phyloP scores from a whole-genome alignment of 2,329 filamentous ascomycete species.

The Fusarium sp. region DNA sequence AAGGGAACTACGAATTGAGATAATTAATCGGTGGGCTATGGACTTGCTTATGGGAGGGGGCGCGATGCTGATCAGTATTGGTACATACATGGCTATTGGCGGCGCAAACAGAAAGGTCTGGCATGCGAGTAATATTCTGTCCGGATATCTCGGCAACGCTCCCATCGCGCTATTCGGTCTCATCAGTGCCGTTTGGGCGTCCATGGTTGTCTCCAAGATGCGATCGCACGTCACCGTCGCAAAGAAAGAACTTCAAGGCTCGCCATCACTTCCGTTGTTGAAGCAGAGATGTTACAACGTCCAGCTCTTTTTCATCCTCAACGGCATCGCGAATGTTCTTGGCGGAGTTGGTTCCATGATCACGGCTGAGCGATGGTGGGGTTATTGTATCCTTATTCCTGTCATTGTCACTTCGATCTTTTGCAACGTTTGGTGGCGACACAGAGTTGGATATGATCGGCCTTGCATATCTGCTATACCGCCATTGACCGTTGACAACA shows the following conservation, averaged over 20 bases:
- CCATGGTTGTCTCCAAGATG: constrained; percentile 55
- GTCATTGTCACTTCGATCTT: constrained; percentile 58
- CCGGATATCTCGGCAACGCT: constrained; percentile 65
- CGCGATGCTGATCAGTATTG: constrained; percentile 60
- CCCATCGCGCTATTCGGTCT: constrained; percentile 61
- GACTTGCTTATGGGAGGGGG: constrained; percentile 61
- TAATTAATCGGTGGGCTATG: constrained; percentile 62
- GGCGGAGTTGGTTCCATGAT: constrained; percentile 61
- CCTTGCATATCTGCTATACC: constrained; percentile 12
- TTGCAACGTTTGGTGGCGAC: constrained; percentile 62
- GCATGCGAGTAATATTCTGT: constrained; percentile 61
- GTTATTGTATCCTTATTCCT: constrained; percentile 61
- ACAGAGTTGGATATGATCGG: constrained; percentile 55
- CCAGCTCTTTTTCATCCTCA: constrained; percentile 56
- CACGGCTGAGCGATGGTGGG: constrained; percentile 63
- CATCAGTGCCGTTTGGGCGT: constrained; percentile 60
- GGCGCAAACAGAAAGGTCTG: constrained; percentile 57
- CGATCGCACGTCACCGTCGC: constrained; percentile 50
- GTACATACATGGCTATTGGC: constrained; percentile 64
- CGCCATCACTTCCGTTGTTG: constrained; percentile 45
- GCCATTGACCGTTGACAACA: not conserved
- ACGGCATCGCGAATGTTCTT: constrained; percentile 57
- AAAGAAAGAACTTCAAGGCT: constrained; percentile 38
- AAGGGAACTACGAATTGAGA: constrained; percentile 62
- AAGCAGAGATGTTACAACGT: constrained; percentile 50